Conservation (phyloP, 139 green algal species). For the Bryopsis sp. region DNA sequence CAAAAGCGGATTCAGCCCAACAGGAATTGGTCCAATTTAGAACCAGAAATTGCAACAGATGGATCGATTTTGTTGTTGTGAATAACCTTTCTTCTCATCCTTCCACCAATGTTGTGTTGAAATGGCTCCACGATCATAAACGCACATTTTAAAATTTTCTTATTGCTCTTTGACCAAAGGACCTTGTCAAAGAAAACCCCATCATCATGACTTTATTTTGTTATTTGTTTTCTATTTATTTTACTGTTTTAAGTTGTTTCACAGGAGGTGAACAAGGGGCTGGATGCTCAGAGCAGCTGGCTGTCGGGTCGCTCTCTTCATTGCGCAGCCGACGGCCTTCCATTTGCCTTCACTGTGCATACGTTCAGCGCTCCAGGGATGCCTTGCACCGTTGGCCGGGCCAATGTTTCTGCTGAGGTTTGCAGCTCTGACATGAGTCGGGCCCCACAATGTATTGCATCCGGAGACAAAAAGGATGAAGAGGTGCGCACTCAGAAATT, state of each 20-base stretch:
- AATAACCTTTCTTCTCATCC: neutral
- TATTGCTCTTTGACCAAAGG: neutral
- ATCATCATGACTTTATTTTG: neutral
- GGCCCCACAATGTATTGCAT: neutral
- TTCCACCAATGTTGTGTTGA: neutral
- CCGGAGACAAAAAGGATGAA: neutral
- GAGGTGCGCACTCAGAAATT: neutral
- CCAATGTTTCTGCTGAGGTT: constrained; percentile 6
- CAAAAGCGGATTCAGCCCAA: neutral
- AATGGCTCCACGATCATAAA: neutral
- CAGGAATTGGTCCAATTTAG: no score
- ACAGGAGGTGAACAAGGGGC: neutral
- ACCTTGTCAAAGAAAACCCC: neutral
- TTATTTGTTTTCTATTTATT: neutral
- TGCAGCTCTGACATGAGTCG: no score
- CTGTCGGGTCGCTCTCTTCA: neutral
- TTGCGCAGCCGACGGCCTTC: neutral
- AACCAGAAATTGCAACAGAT: no score
- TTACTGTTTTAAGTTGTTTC: no score
- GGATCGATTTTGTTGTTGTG: neutral
- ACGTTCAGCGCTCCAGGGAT: neutral
- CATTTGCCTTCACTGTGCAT: constrained; percentile 16
- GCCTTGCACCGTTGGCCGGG: constrained; percentile 2
- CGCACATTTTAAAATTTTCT: neutral
- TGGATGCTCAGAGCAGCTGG: constrained; percentile 1